Conservation (phyloP, 192 early-diverging fungal species). For the Backusella mclennaniae region DNA sequence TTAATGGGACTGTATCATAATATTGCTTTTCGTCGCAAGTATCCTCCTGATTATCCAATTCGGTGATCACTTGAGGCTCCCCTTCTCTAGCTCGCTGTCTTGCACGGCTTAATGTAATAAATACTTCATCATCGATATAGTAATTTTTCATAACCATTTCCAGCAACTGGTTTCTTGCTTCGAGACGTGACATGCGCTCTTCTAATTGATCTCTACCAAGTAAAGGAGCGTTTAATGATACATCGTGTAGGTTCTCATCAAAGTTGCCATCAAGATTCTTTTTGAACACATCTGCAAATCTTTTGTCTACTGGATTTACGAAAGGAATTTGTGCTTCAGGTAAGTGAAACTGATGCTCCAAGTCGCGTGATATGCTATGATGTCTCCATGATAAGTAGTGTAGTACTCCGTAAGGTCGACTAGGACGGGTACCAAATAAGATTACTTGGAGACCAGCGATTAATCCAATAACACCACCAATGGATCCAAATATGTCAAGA, state of each 20-base stretch:
- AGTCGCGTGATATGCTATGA: not conserved
- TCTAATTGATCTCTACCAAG: not conserved
- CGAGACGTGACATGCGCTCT: not conserved
- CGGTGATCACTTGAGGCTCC: not conserved
- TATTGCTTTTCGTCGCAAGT: not conserved
- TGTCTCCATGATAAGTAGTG: not conserved
- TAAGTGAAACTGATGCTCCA: not conserved
- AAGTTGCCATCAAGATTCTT: not conserved
- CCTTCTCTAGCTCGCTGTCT: not conserved
- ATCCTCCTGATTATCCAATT: not conserved
- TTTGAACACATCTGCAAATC: not conserved
- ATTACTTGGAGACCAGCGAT: constrained; percentile 1
- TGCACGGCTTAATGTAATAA: not conserved
- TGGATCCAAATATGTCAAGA: not conserved
- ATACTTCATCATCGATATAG: not conserved
- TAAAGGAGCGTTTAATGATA: not conserved
- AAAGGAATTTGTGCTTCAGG: constrained; percentile 2
- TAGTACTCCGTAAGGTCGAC: not conserved
- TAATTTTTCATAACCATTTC: not conserved
- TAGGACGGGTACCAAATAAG: constrained; percentile 7
- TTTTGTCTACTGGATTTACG: not conserved
- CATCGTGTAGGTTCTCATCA: not conserved
- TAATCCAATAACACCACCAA: constrained; percentile 21
- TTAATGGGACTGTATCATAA: not conserved
- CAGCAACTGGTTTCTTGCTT: not conserved